Evolutionary conservation across 2,329 filamentous ascomycete species (phyloP).

Genomic region (Penicillium italicum): DNA sequence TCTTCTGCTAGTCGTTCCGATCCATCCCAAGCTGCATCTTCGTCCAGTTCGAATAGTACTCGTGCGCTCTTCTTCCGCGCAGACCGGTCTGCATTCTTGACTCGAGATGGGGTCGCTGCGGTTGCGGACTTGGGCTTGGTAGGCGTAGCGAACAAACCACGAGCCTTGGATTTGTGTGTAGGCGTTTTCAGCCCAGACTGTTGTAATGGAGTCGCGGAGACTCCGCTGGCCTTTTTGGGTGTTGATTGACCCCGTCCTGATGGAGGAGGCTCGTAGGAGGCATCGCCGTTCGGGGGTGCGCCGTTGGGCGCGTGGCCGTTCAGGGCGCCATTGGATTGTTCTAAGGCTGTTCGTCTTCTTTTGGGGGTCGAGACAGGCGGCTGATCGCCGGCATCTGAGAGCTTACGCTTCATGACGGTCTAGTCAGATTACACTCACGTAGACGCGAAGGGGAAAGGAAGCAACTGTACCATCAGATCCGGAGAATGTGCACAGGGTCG

Average conservation of each 20-base stretch:
- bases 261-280: constrained; percentile 25
- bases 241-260: constrained; percentile 30
- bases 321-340: constrained; percentile 23
- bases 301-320: constrained; percentile 25
- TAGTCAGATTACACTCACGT: constrained; percentile 16
- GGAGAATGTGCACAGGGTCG: constrained; percentile 25
- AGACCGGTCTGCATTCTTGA: constrained; percentile 74
- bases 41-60: constrained; percentile 70
- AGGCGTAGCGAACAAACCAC: constrained; percentile 41
- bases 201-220: constrained; percentile 30
- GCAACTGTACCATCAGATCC: constrained; percentile 34
- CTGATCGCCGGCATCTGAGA: constrained; percentile 35
- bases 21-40: constrained; percentile 60
- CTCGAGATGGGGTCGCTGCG: constrained; percentile 57
- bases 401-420: constrained; percentile 42
- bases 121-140: constrained; percentile 31
- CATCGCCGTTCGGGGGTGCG: constrained; percentile 18
- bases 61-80: constrained; percentile 81
- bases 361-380: constrained; percentile 39
- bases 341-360: constrained; percentile 31
- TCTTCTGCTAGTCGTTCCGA: constrained; percentile 65
- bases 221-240: constrained; percentile 30
- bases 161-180: constrained; percentile 36
- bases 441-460: constrained; percentile 22
- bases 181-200: constrained; percentile 38